Evolutionary conservation across 805 yeast species (phyloP), one percentile per base, ranked within the genome.

Genomic region (Ogataea paraovalis): DNA sequence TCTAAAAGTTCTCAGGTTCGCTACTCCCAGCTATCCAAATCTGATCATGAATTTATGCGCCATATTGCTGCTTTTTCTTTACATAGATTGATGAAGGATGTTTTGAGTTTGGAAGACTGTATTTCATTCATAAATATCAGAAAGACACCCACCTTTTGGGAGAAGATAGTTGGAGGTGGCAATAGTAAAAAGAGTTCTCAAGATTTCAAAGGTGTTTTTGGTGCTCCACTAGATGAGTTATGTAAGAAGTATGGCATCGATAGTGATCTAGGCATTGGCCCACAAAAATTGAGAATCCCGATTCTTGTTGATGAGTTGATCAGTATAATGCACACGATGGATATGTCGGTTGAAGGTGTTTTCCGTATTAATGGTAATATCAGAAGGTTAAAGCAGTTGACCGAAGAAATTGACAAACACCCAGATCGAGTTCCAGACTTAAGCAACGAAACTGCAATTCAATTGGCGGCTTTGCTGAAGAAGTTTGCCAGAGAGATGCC

Each of bases 281-380:
- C 96, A 0, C 72, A 82, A 1, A 82, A 82, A 54, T 75, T 94
- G 39, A 76, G 82, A 33, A 85, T 94, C 38, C 99, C 99, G 0
- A 75, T 87, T 42, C 72, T 94, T 34, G 75, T 94, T 39, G 98
- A 92, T 58, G 98, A 94, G 59, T 71, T 91, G 16, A 80, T 94
- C 32, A 78, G 80, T 27, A 87, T 96, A 0, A 78, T 94, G 72
- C 79, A 87, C 45, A 92, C 85, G 50, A 89, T 87, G 74, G 98
- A 94, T 67, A 80, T 92, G 85, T 87, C 97, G 2, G 90, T 83
- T 27, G 99, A 94, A 66, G 99, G 99, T 50, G 85, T 94, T 4
- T 94, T 94, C 76, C 80, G 99, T 59, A 85, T 91, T 61, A 94
- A 94, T 62, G 99, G 99, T 60, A 94, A 94, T 62, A 91, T 94